Evolutionary conservation across 306 rosid genomes (phyloP).

Genomic region (Vigna angularis): DNA sequence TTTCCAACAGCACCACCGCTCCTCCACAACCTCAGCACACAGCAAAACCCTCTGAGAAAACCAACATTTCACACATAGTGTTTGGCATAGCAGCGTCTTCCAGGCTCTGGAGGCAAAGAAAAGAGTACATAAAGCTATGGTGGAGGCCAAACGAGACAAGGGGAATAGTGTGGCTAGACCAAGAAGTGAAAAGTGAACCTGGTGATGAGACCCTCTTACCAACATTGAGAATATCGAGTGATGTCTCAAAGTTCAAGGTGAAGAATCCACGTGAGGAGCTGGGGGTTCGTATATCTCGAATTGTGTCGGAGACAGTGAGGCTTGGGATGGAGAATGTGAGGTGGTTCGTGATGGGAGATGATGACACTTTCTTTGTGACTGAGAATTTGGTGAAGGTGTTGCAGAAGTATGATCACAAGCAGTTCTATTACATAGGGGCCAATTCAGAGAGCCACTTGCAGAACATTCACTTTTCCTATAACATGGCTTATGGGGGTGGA

Average conservation of each 20-base stretch:
- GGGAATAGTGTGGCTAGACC: constrained; percentile 69
- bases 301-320: constrained; percentile 49
- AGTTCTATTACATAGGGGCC: constrained; percentile 68
- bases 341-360: constrained; percentile 70
- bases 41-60: constrained; percentile 37
- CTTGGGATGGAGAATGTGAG: constrained; percentile 45
- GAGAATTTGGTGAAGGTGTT: constrained; percentile 68
- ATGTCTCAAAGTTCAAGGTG: constrained; percentile 53
- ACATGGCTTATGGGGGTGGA: constrained; percentile 80
- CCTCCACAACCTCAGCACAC: not conserved
- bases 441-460: constrained; percentile 75
- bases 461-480: constrained; percentile 63
- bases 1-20: not conserved
- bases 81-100: constrained; percentile 74
- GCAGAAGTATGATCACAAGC: constrained; percentile 62
- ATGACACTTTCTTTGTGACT: constrained; percentile 67
- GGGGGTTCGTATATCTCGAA: constrained; percentile 60
- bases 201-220: constrained; percentile 46
- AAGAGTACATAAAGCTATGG: constrained; percentile 70
- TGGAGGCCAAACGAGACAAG: constrained; percentile 65
- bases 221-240: constrained; percentile 51
- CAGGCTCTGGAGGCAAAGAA: constrained; percentile 62
- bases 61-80: constrained; percentile 68
- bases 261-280: constrained; percentile 50
- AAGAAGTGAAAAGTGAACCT: constrained; percentile 37